Percentiles rank a stretch among this genome's conserved stretches.
Conservation (phyloP, 1,139 yeast genomes). For the Yamadazyma sp. region DNA sequence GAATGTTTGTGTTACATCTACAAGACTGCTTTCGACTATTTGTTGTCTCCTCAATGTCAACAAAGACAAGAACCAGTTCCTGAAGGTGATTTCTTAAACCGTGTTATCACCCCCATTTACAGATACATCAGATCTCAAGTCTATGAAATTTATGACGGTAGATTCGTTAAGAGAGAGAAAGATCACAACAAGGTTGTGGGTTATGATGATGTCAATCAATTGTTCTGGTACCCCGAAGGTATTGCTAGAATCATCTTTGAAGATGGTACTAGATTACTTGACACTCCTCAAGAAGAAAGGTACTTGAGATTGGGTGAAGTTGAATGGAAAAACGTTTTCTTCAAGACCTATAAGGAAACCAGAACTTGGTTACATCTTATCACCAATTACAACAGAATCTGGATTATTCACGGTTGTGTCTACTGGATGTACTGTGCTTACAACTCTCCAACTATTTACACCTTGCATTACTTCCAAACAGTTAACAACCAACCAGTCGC, state of each 20-base stretch:
- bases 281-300: constrained; percentile 86
- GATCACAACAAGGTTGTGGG: constrained; percentile 95
- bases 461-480: constrained; percentile 81
- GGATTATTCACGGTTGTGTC: constrained; percentile 88
- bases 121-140: constrained; percentile 91
- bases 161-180: constrained; percentile 94
- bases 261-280: constrained; percentile 90
- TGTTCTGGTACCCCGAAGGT: constrained; percentile 99
- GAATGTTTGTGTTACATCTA: constrained; percentile 90
- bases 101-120: constrained; percentile 91
- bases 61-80: constrained; percentile 88
- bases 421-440: constrained; percentile 95
- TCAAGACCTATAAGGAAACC: constrained; percentile 93
- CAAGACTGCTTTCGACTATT: constrained; percentile 89
- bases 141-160: constrained; percentile 90
- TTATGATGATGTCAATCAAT: constrained; percentile 97
- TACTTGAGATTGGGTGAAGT: constrained; percentile 89
- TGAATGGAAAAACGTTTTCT: constrained; percentile 88
- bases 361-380: constrained; percentile 98
- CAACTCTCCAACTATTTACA: constrained; percentile 89
- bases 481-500: constrained; percentile 81
- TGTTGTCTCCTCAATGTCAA: constrained; percentile 85
- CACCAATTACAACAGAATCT: constrained; percentile 95
- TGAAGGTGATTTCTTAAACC: constrained; percentile 93
- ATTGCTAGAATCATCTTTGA: constrained; percentile 86